These are phyloP conservation scores for Albugo laibachii DNA, from an alignment of 352 stramenopile genomes.

Conservation along the genomic window DNA sequence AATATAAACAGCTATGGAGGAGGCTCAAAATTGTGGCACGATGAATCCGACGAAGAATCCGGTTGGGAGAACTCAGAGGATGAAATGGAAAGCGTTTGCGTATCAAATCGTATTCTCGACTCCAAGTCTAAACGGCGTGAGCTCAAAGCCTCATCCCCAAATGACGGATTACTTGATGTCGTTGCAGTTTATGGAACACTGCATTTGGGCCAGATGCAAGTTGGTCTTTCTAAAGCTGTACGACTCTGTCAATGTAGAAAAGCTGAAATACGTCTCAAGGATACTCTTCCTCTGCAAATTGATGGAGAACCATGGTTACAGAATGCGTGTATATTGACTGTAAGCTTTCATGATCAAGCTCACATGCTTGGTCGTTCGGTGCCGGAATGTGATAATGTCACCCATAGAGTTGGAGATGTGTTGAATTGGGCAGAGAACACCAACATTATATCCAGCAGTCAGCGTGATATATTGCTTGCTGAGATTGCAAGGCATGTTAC, in stretches of 20 bases:
- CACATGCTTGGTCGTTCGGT: conserved; percentile 71
- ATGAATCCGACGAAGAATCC: conserved; percentile 27
- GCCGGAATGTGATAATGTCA: conserved; percentile 56
- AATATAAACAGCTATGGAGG: conserved; percentile 82
- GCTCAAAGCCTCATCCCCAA: conserved; percentile 39
- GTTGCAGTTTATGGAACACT: conserved; percentile 86
- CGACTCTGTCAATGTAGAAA: conserved; percentile 53
- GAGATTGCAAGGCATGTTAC: conserved; percentile 50
- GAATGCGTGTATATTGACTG: conserved; percentile 47
- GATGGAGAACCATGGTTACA: conserved; percentile 92
- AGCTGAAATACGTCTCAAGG: conserved; percentile 29
- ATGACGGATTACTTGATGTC: conserved; percentile 86
- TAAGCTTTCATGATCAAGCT: conserved; percentile 66
- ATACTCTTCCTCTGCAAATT: conserved; percentile 77
- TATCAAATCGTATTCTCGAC: background rate
- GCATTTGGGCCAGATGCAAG: conserved; percentile 88
- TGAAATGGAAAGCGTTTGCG: conserved; percentile 10
- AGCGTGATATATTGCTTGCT: conserved; percentile 45
- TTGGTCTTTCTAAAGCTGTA: conserved; percentile 59
- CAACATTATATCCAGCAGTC: conserved; percentile 38
- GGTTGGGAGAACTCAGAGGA: conserved; percentile 25
- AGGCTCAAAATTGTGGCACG: conserved; percentile 74
- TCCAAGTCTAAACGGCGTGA: background rate
- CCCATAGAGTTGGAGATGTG: conserved; percentile 56
- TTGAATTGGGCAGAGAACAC: conserved; percentile 68